Conservation (phyloP, 768 basidiomycete species). For the Psilocybe sp. region DNA sequence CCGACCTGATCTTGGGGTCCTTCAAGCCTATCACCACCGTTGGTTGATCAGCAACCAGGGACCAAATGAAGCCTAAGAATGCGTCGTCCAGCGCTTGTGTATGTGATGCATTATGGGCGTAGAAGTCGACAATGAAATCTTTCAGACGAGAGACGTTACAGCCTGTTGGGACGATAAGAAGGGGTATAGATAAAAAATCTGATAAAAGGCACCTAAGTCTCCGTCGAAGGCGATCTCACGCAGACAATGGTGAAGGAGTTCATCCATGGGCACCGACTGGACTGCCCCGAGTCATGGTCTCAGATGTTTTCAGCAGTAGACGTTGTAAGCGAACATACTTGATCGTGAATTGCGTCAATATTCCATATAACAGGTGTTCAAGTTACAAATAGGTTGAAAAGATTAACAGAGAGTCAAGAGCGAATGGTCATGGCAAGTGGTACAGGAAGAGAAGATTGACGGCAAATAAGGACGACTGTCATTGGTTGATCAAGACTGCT, state of each 20-base stretch:
- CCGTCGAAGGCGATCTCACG: conserved; percentile 90
- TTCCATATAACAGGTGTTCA: too few species aligned
- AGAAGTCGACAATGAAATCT: conserved; percentile 69
- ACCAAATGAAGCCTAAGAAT: conserved; percentile 82
- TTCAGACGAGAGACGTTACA: conserved; percentile 69
- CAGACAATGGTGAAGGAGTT: conserved; percentile 79
- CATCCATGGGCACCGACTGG: conserved; percentile 58
- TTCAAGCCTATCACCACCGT: conserved; percentile 73
- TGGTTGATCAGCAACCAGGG: conserved; percentile 69
- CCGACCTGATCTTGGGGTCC: conserved; percentile 53
- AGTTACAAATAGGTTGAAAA: too few species aligned
- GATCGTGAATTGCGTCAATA: too few species aligned
- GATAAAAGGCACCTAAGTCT: conserved; percentile 69
- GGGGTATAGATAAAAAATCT: conserved; percentile 44
- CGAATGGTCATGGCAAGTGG: too few species aligned
- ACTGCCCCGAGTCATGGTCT: background rate
- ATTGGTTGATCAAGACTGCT: too few species aligned
- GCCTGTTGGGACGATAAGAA: conserved; percentile 43
- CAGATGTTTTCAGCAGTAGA: background rate
- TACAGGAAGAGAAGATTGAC: too few species aligned
- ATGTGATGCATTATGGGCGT: conserved; percentile 38
- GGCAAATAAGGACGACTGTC: too few species aligned
- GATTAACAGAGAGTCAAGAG: background rate
- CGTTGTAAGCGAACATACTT: too few species aligned
- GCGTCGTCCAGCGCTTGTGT: conserved; percentile 68